Base-by-base conservation (phyloP, 176 grass and related monocot genomes). In the Leersia perrieri region DNA sequence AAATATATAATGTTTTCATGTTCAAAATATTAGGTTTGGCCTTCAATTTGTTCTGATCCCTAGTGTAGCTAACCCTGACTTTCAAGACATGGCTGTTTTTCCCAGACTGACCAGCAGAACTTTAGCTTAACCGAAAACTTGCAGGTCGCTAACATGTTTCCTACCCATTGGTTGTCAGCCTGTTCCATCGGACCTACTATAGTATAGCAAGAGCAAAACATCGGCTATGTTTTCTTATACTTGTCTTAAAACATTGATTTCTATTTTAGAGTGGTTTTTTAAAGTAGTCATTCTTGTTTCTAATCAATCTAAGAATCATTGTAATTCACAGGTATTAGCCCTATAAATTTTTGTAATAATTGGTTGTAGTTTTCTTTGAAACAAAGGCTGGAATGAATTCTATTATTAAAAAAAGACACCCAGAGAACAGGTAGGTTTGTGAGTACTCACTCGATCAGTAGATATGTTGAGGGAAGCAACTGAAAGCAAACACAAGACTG, bases 91-190 rank as follows among this genome's bases (percentile, higher is more conserved):
- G 51, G 15, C 39, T 41, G 26, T 68, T 44, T 44, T 44, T 44
- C 14, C 13, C 75, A 49, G 68, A 76, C n/a, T n/a, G n/a, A n/a
- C n/a, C n/a, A 63, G 70, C 25, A 32, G 53, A 44, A 49, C 16
- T 49, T 44, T 44, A 2, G 13, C 14, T 68, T 49, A 82, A 78
- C 85, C 70, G 69, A 82, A 87, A 53, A 25, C 45, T 27, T 82
- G 28, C 68, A 82, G 33, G 63, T 31, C 51, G 63, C 38, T 35
- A 75, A 75, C 16, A 61, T 57, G n/a, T 86, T 66, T 73, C 68
- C 41, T 51, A 67, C 67, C 63, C 64, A 79, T 27, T 45, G 63
- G 58, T 35, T n/a, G 32, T 11, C 32, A 3, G 20, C 34, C 64
- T 11, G 9, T 35, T n/a, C 35, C n/a, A n/a, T n/a, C n/a, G n/a